Evolutionary conservation across 2,329 filamentous ascomycete genomes (phyloP).

Genomic region (Seiridium cupressi): DNA sequence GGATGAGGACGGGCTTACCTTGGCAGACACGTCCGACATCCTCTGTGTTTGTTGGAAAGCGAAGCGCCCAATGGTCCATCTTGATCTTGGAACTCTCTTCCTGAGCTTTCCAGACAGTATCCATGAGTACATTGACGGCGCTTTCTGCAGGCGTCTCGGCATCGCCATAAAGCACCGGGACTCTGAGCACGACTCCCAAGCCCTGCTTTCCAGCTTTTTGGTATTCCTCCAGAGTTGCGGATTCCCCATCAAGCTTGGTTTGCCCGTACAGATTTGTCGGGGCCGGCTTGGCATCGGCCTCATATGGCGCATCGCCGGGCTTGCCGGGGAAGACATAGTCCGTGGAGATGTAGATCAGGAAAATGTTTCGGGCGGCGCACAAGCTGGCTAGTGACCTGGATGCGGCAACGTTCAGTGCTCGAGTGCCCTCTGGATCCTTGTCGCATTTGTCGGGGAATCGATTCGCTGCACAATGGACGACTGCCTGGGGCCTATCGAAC

Average conservation of each 20-base stretch:
- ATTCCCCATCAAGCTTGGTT: conserved; percentile 60
- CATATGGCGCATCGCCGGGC: conserved; percentile 82
- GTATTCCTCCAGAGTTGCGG: conserved; percentile 64
- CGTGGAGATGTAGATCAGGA: conserved; percentile 78
- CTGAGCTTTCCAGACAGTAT: conserved; percentile 72
- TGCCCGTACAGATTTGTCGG: conserved; percentile 76
- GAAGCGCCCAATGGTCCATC: conserved; percentile 83
- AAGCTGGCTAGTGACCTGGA: conserved; percentile 64
- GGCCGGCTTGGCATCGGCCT: conserved; percentile 56
- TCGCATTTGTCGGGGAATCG: conserved; percentile 85
- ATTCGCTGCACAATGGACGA: conserved; percentile 90
- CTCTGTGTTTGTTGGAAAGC: conserved; percentile 87
- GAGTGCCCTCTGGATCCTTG: conserved; percentile 72
- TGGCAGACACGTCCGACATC: conserved; percentile 79
- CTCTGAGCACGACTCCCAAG: conserved; percentile 68
- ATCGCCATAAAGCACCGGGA: conserved; percentile 83
- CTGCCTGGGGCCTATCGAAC: conserved; percentile 64
- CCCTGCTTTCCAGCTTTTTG: conserved; percentile 45
- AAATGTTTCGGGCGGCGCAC: conserved; percentile 58
- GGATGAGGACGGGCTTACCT: conserved; percentile 40
- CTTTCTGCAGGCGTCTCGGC: conserved; percentile 71
- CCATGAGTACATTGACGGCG: conserved; percentile 79
- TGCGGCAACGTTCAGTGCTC: conserved; percentile 71
- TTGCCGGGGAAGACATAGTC: conserved; percentile 77
- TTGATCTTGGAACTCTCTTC: conserved; percentile 59